phyloP scores from a whole-genome alignment of 2,329 filamentous ascomycete species.

The Fusarium penzigii region DNA sequence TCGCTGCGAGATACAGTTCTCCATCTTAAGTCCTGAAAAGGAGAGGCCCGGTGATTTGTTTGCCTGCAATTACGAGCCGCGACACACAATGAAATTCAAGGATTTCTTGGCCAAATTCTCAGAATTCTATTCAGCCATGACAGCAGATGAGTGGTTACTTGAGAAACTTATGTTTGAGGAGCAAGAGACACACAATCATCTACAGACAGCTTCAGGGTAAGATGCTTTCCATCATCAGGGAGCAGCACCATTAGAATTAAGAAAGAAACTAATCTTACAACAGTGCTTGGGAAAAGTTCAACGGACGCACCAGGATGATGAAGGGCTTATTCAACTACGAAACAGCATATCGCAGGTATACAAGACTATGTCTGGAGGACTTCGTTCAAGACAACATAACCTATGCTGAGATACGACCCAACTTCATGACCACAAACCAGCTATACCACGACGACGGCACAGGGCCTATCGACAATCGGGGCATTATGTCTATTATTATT shows the following conservation, averaged over 20 bases:
- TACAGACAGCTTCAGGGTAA: constrained; percentile 56
- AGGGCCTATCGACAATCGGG: constrained; percentile 52
- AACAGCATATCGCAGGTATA: constrained; percentile 62
- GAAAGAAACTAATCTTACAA: constrained; percentile 9
- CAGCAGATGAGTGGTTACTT: constrained; percentile 55
- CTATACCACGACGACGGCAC: constrained; percentile 60
- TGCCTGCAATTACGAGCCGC: constrained; percentile 45
- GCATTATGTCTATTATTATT: constrained; percentile 62
- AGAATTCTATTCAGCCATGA: constrained; percentile 23
- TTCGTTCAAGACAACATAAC: constrained; percentile 67
- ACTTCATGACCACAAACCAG: constrained; percentile 65
- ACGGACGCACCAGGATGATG: constrained; percentile 69
- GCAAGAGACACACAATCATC: constrained; percentile 56
- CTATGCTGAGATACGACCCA: constrained; percentile 71
- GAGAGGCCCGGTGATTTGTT: constrained; percentile 50
- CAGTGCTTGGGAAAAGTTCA: constrained; percentile 64
- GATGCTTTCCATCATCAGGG: constrained; percentile 17
- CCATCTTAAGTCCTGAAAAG: constrained; percentile 43
- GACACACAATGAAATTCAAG: constrained; percentile 45
- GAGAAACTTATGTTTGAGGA: constrained; percentile 64
- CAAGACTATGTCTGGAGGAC: constrained; percentile 57
- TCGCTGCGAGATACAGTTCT: constrained; percentile 63
- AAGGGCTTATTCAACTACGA: constrained; percentile 72
- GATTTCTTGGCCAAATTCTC: constrained; percentile 42
- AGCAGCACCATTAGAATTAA: not conserved